Evolutionary conservation across 345 rosid species (phyloP).

Genomic region (Trapa incisa): DNA sequence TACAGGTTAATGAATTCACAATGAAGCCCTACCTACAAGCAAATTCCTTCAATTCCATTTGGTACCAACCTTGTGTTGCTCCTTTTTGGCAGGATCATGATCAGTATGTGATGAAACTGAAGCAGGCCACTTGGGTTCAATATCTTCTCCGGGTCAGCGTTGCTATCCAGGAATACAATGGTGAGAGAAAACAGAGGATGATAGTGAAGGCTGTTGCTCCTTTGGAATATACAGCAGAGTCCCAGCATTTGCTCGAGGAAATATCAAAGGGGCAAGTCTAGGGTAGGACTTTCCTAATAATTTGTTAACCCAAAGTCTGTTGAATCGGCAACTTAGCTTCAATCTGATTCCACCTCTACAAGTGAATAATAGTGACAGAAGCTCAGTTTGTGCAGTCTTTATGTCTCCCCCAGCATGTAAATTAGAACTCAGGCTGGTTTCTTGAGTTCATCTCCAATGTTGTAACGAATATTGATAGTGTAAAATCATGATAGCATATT

Average conservation of each 20-base stretch:
- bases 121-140: conserved; percentile 73
- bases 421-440: not conserved
- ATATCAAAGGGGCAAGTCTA: conserved; percentile 43
- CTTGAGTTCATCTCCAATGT: too few relatives aligned
- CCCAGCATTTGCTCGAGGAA: conserved; percentile 57
- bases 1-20: conserved; percentile 31
- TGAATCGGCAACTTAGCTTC: not conserved
- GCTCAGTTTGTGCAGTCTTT: not conserved
- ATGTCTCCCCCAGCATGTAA: not conserved
- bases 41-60: not conserved
- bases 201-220: conserved; percentile 57
- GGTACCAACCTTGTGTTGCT: not conserved
- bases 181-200: conserved; percentile 82
- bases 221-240: conserved; percentile 67
- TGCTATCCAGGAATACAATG: conserved; percentile 61
- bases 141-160: conserved; percentile 63
- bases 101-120: conserved; percentile 48
- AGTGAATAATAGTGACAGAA: too few relatives aligned
- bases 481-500: too few relatives aligned
- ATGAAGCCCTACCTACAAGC: not conserved
- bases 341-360: not conserved
- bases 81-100: conserved; percentile 34
- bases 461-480: too few relatives aligned
- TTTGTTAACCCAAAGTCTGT: not conserved
- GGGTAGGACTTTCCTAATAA: not conserved